A percentile compares a stretch with the other conserved stretches of the same genome.
Conservation (phyloP, 805 yeast genomes). For the Saccharomycopsis vini region DNA sequence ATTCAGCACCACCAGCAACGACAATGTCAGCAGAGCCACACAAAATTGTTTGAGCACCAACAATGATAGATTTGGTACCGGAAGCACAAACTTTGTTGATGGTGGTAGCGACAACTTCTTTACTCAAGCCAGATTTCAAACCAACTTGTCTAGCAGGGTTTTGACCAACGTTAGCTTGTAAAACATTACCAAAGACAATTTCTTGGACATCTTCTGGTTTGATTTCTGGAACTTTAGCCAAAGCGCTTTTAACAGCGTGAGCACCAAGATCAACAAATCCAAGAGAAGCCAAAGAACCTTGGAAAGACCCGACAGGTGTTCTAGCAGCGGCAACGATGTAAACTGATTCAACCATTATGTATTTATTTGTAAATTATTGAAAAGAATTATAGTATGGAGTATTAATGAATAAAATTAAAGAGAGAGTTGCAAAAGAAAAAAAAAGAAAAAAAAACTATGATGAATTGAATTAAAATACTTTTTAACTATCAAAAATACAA, state of each 20-base stretch:
- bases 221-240: constrained; percentile 74
- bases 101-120: constrained; percentile 76
- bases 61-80: constrained; percentile 83
- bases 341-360: constrained; percentile 34
- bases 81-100: constrained; percentile 97
- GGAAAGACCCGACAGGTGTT: constrained; percentile 95
- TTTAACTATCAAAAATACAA: too few species aligned
- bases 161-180: constrained; percentile 91
- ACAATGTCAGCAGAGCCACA: constrained; percentile 89
- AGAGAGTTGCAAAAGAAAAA: background rate
- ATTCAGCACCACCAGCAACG: constrained; percentile 96
- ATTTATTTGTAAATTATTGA: background rate
- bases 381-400: too few species aligned
- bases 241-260: constrained; percentile 83
- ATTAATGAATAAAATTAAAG: too few species aligned
- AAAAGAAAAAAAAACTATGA: background rate
- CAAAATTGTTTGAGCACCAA: constrained; percentile 83
- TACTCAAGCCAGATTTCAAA: constrained; percentile 75
- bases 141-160: constrained; percentile 99
- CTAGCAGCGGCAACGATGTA: constrained; percentile 88
- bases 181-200: constrained; percentile 84
- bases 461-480: too few species aligned
- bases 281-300: constrained; percentile 70
- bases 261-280: constrained; percentile 83
- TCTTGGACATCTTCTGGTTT: constrained; percentile 77